A percentile compares a stretch with the other conserved stretches of the same genome.
Evolutionary conservation across 495 filamentous ascomycete genomes (phyloP).

Genomic region (Aspergillus asperescens): DNA sequence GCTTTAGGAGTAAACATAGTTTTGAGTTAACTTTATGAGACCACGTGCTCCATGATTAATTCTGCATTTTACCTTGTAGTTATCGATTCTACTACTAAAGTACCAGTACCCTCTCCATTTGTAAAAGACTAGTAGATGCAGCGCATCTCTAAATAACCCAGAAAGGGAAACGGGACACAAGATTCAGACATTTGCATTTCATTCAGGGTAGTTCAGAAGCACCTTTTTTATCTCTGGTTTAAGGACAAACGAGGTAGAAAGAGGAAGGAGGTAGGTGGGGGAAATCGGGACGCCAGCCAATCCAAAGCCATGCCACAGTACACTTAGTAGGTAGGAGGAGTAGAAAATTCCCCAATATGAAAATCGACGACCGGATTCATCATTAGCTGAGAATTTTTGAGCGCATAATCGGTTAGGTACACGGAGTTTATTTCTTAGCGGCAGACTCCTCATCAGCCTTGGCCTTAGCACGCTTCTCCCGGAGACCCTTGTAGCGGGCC

Average conservation of each 20-base stretch:
- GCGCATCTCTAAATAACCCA: not conserved
- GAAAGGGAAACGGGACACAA: not conserved
- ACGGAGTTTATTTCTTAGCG: slow-evolving; percentile 79
- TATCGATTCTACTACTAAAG: too few relatives aligned
- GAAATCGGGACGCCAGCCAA: slow-evolving; percentile 34
- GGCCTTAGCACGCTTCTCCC: slow-evolving; percentile 89
- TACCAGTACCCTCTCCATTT: not conserved
- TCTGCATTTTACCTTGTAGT: not conserved
- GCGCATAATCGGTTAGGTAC: slow-evolving; percentile 2
- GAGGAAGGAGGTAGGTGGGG: slow-evolving; percentile 23
- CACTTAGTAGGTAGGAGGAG: slow-evolving; percentile 18
- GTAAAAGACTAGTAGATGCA: not conserved
- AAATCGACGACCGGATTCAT: slow-evolving; percentile 42
- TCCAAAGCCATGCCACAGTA: slow-evolving; percentile 38
- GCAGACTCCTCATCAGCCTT: slow-evolving; percentile 86
- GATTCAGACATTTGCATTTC: slow-evolving; percentile 41
- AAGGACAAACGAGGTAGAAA: slow-evolving; percentile 31
- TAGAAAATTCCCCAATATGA: slow-evolving; percentile 31
- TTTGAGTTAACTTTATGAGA: not conserved
- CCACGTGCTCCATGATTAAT: not conserved
- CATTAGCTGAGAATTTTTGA: slow-evolving; percentile 38
- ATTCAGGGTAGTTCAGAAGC: slow-evolving; percentile 32
- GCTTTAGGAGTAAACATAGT: not conserved
- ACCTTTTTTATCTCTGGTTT: slow-evolving; percentile 29
- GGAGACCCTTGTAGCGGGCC: slow-evolving; percentile 69